Evolutionary conservation across 108 stramenopile genomes (phyloP), one percentile per base, ranked within the genome.

Genomic region (Mediolabrus comicus): DNA sequence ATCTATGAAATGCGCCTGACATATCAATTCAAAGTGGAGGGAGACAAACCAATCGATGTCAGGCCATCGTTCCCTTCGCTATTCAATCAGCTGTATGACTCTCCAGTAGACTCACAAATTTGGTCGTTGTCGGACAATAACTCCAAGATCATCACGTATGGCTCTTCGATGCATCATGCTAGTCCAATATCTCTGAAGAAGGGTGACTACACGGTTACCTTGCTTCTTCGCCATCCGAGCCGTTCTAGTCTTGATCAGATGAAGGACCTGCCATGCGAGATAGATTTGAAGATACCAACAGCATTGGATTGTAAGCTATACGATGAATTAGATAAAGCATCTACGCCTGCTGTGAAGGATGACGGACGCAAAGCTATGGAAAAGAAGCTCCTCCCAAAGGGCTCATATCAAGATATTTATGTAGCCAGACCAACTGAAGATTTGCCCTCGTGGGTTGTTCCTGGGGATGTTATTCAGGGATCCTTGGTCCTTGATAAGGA

Each of bases 51-150:
- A 13, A 53, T 77, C 17, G 62, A 62, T 28, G 80, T 81, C 14
- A 54, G 58, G 0, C 80, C 80, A 8, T 53, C 59, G 4, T 30
- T 65, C 24, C 41, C 74, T 3, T 67, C 70, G 8, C 65, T 81
- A 22, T 77, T 77, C 46, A 54, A 54, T 46, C 80, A 81, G 35
- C 24, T 81, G 0, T 81, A 81, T 41, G 80, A 81, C 57, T 77
- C 75, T 26, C 75, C 80, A 14, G 24, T 81, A 19, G 80, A 81
- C 53, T 63, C 71, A 34, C 74, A 72, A 63, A 25, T 81, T 12
- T 81, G 80, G 80, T 62, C 63, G 49, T 30, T 81, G 33, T 29
- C 62, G 17, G 80, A 75, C 56, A 39, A 24, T 19, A 76, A 81
- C 54, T 49, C 62, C 2, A 59, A 72, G 56, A 59, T 75, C 4